These are phyloP conservation scores for Podospora australis DNA, from an alignment of 495 filamentous ascomycete genomes.

Conservation along the genomic window DNA sequence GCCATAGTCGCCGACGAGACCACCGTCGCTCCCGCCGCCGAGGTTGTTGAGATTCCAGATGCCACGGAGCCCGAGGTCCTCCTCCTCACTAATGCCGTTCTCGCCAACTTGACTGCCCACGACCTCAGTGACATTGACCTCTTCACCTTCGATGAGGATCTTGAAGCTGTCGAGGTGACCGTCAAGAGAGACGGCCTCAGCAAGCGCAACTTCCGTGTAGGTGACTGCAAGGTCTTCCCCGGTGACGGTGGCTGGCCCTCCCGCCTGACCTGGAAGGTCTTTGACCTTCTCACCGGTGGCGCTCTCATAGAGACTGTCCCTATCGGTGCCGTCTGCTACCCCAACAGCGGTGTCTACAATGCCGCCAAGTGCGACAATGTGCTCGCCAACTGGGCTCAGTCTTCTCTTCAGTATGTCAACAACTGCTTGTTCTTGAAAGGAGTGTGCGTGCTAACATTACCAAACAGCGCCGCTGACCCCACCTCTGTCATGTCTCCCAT, in stretches of 20 bases:
- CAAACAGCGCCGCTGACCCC: slow-evolving; percentile 7
- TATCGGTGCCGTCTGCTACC: slow-evolving; percentile 39
- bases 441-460: neutral
- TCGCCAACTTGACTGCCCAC: slow-evolving; percentile 15
- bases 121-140: slow-evolving; percentile 9
- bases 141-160: slow-evolving; percentile 10
- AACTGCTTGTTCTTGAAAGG: neutral
- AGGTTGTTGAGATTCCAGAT: neutral
- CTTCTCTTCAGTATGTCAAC: slow-evolving; percentile 10
- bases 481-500: slow-evolving; percentile 16
- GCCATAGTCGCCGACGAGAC: slow-evolving; percentile 8
- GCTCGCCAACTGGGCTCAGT: slow-evolving; percentile 26
- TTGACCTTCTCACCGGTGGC: slow-evolving; percentile 34
- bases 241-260: slow-evolving; percentile 43
- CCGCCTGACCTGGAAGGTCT: slow-evolving; percentile 33
- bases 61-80: neutral
- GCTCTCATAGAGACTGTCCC: slow-evolving; percentile 21
- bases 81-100: slow-evolving; percentile 11
- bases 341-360: slow-evolving; percentile 39
- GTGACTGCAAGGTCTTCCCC: slow-evolving; percentile 45
- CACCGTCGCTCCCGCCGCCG: slow-evolving; percentile 12
- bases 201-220: neutral
- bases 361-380: slow-evolving; percentile 32
- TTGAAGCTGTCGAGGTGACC: neutral
- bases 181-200: neutral